phyloP scores from a whole-genome alignment of 208 protist species.

The Hexamita inflata region DNA sequence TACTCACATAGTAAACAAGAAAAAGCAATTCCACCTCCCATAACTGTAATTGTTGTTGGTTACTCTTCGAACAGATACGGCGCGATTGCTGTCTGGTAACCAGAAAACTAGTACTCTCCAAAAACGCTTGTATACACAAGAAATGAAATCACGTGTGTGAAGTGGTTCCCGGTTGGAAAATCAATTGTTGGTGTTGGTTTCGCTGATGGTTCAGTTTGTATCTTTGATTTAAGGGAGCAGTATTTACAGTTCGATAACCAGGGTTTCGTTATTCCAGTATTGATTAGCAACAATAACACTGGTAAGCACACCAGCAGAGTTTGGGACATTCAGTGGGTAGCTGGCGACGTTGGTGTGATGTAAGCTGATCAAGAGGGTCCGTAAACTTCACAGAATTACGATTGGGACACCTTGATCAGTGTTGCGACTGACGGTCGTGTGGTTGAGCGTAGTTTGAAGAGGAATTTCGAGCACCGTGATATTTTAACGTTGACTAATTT shows the following conservation, averaged over 20 bases:
- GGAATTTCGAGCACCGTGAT: slow-evolving; percentile 21
- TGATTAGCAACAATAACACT: neutral
- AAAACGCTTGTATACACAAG: slow-evolving; percentile 3
- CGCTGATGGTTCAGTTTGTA: neutral
- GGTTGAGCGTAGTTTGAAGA: slow-evolving; percentile 15
- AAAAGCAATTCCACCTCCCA: neutral
- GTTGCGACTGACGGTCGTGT: slow-evolving; percentile 8
- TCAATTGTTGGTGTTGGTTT: slow-evolving; percentile 20
- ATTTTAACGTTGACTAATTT: slow-evolving; percentile 18
- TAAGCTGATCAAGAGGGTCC: neutral
- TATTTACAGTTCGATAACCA: neutral
- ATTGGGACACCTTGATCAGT: slow-evolving; percentile 2
- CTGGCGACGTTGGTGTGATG: neutral
- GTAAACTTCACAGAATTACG: neutral
- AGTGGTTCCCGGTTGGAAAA: slow-evolving; percentile 4
- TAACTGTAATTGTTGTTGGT: neutral
- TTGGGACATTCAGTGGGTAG: slow-evolving; percentile 7
- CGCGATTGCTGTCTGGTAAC: slow-evolving; percentile 10
- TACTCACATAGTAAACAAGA: too few species aligned
- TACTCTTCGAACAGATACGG: too few species aligned
- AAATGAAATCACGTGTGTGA: neutral
- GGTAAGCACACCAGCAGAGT: slow-evolving; percentile 17
- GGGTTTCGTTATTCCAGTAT: slow-evolving; percentile 1
- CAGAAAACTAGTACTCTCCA: slow-evolving; percentile 5
- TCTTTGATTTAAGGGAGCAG: slow-evolving; percentile 9